Conservation (phyloP, 345 rosid species). For the Arabis hirsuta region DNA sequence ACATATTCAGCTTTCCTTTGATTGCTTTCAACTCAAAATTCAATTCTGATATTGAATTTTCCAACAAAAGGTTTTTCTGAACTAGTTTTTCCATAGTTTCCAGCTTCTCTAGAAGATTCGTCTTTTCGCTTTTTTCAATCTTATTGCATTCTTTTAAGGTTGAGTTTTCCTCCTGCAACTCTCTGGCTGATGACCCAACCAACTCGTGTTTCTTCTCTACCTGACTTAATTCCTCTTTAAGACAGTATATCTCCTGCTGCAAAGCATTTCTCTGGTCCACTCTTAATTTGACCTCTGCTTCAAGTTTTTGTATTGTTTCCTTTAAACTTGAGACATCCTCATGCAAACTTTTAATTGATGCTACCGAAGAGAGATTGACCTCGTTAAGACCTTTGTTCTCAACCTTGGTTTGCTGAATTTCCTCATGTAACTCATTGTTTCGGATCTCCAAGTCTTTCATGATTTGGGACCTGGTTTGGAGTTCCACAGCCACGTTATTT, state of each 20-base stretch:
- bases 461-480: slow-evolving; percentile 60
- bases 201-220: slow-evolving; percentile 58
- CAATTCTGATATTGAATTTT: slow-evolving; percentile 79
- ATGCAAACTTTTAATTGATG: slow-evolving; percentile 64
- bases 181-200: slow-evolving; percentile 68
- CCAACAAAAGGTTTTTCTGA: slow-evolving; percentile 72
- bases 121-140: slow-evolving; percentile 56
- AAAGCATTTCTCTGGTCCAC: slow-evolving; percentile 86
- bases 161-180: slow-evolving; percentile 60
- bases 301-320: slow-evolving; percentile 77
- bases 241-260: slow-evolving; percentile 85
- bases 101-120: slow-evolving; percentile 64
- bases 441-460: slow-evolving; percentile 69
- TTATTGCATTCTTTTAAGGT: slow-evolving; percentile 55
- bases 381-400: slow-evolving; percentile 63
- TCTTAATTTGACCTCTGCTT: slow-evolving; percentile 79
- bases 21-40: slow-evolving; percentile 71
- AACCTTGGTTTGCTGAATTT: slow-evolving; percentile 54
- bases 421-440: slow-evolving; percentile 61
- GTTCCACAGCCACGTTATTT: slow-evolving; percentile 66
- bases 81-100: slow-evolving; percentile 67
- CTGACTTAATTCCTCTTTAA: slow-evolving; percentile 79
- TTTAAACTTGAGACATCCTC: slow-evolving; percentile 68
- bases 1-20: slow-evolving; percentile 58
- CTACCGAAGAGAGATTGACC: slow-evolving; percentile 53